These are phyloP conservation scores for slime mould (Dictyostelium discoideum) DNA, from an alignment of 78 protist species.

Conservation along the genomic window dicty_2.7 NC_007088.5:1129001-1129500, in stretches of 20 bases:
- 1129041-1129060: no score
- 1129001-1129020: no score
- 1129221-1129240: not conserved
- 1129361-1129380: not conserved
- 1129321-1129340: not conserved
- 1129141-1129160: not conserved
- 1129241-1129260: not conserved
- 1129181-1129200: constrained; percentile 8
- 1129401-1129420: not conserved
- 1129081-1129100: not conserved
- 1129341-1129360: not conserved
- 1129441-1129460: not conserved
- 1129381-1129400: not conserved
- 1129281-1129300: not conserved
- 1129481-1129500: not conserved
- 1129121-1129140: not conserved
- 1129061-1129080: no score
- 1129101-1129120: no score
- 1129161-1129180: not conserved
- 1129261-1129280: not conserved
- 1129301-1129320: not conserved
- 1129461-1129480: not conserved
- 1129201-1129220: not conserved
- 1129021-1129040: no score
- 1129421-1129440: not conserved